phyloP scores from a whole-genome alignment of 768 basidiomycete genomes.

The Dacryopinax spathularia region DNA sequence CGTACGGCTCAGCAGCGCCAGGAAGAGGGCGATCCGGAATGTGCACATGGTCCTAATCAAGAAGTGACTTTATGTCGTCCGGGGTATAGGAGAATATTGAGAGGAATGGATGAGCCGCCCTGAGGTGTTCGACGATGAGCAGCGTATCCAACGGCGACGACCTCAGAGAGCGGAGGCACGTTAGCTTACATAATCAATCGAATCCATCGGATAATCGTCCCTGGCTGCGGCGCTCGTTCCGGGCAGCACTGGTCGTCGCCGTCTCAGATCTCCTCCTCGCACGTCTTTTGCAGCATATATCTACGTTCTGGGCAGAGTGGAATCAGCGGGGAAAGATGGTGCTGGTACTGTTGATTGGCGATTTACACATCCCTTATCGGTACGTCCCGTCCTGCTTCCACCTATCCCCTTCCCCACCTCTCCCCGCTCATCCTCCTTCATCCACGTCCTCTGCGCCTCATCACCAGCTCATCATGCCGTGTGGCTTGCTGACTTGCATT shows the following conservation, averaged over 20 bases:
- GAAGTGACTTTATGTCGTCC: no score
- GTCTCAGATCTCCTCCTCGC: no score
- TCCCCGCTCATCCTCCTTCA: not conserved
- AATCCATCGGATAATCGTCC: no score
- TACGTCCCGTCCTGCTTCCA: not conserved
- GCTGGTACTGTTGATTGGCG: slow-evolving; percentile 91
- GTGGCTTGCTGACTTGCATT: not conserved
- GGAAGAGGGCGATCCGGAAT: not conserved
- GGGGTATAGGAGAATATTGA: no score
- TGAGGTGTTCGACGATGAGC: no score
- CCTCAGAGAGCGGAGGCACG: no score
- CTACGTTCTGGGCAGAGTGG: not conserved
- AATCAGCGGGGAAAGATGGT: slow-evolving; percentile 40
- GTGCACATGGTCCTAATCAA: no score
- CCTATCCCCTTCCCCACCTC: not conserved
- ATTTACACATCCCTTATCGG: slow-evolving; percentile 87
- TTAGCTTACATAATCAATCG: no score
- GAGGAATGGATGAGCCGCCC: no score
- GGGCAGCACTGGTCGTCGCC: no score
- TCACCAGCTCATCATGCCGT: not conserved
- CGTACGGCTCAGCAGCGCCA: not conserved
- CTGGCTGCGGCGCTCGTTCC: no score
- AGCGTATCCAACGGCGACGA: no score
- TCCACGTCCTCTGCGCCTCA: not conserved
- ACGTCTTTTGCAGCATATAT: not conserved